Conservation (phyloP, 2,329 filamentous ascomycete species). For the Fusarium albosuccineum region DNA sequence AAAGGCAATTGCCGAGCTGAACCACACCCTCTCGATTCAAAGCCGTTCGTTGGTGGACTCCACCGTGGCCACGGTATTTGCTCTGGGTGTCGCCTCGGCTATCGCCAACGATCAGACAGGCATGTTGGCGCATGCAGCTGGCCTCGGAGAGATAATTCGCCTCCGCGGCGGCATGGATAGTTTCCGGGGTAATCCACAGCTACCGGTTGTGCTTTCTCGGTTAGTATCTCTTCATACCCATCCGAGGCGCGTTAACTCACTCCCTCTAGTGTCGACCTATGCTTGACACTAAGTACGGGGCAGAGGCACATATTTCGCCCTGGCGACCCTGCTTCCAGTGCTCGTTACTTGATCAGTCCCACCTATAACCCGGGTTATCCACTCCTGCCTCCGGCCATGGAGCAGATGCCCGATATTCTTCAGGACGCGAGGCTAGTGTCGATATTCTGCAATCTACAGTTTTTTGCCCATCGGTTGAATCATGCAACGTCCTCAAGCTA, state of each 20-base stretch:
- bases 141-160: not conserved
- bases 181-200: not conserved
- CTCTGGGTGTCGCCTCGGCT: not conserved
- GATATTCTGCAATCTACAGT: not conserved
- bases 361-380: not conserved
- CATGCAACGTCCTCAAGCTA: not conserved
- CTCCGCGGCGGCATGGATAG: not conserved
- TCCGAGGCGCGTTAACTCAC: not conserved
- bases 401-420: not conserved
- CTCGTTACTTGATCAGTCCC: not conserved
- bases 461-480: not conserved
- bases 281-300: not conserved
- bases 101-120: not conserved
- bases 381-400: not conserved
- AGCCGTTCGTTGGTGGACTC: not conserved
- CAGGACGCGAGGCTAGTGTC: not conserved
- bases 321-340: not conserved
- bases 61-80: not conserved
- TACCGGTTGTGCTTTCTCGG: not conserved
- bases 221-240: not conserved
- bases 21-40: constrained; percentile 1
- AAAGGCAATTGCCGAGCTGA: not conserved
- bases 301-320: not conserved
- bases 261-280: not conserved
- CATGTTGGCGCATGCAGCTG: not conserved